phyloP scores from a whole-genome alignment of 108 stramenopile species.

The Thalassiosira profunda region DNA sequence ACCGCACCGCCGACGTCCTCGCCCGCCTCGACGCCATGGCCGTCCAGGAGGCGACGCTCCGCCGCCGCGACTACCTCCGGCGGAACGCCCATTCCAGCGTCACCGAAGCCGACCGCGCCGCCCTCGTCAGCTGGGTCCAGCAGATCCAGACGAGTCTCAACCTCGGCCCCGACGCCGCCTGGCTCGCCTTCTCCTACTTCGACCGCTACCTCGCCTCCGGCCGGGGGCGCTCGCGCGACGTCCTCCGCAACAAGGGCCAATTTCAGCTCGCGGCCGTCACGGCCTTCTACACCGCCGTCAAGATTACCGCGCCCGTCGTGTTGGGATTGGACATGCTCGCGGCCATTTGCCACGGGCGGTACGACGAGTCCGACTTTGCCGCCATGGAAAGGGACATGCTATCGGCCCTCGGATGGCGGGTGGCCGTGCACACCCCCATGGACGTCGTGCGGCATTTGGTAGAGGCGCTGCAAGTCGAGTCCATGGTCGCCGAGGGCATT shows the following conservation, averaged over 20 bases:
- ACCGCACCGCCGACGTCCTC: conserved; percentile 15
- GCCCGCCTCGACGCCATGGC: conserved; percentile 30
- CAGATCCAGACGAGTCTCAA: conserved; percentile 28
- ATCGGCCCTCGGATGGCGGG: conserved; percentile 38
- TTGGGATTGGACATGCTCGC: conserved; percentile 34
- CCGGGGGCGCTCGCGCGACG: conserved; percentile 1
- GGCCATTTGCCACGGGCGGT: conserved; percentile 28
- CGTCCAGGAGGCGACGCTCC: conserved; percentile 14
- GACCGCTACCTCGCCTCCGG: conserved; percentile 44
- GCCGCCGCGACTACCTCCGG: conserved; percentile 27
- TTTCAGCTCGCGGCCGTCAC: conserved; percentile 84
- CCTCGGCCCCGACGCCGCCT: conserved; percentile 61
- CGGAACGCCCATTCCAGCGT: neutral
- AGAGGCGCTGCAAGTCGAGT: conserved; percentile 29
- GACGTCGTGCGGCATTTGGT: conserved; percentile 41
- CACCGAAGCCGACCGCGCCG: conserved; percentile 38
- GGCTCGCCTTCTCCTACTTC: conserved; percentile 58
- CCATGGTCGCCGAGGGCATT: too few relatives aligned
- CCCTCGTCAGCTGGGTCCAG: conserved; percentile 39
- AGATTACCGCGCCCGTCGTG: conserved; percentile 61
- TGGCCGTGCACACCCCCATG: conserved; percentile 40
- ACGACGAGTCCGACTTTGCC: conserved; percentile 22
- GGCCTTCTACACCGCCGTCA: conserved; percentile 72
- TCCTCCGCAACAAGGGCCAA: conserved; percentile 17
- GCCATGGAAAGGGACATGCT: conserved; percentile 49